Percentiles rank a stretch among this genome's conserved stretches.
Evolutionary conservation across 2,329 filamentous ascomycete species (phyloP).

Genomic region (Lecanicillium sp.): DNA sequence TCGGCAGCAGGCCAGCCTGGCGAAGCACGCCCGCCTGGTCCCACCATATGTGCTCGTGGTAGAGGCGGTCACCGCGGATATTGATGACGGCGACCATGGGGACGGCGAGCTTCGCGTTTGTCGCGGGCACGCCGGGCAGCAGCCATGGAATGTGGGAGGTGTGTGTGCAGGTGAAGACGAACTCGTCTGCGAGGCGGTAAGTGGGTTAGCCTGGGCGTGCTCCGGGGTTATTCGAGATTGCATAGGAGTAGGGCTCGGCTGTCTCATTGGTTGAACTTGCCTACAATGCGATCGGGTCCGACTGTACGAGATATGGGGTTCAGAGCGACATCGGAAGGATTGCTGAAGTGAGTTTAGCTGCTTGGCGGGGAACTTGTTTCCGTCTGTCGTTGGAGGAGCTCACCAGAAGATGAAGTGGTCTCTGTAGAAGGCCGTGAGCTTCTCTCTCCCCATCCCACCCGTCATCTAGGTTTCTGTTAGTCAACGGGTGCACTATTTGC

Average conservation of each 20-base stretch:
- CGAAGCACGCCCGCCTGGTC: slow-evolving; percentile 56
- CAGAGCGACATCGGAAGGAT: slow-evolving; percentile 58
- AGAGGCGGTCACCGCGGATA: slow-evolving; percentile 54
- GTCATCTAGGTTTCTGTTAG: slow-evolving; percentile 36
- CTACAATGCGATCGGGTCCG: slow-evolving; percentile 60
- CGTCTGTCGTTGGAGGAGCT: not conserved
- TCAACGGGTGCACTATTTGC: too few relatives aligned
- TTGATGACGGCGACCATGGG: slow-evolving; percentile 57
- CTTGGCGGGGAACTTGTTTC: not conserved
- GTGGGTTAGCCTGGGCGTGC: too few relatives aligned
- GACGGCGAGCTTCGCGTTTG: slow-evolving; percentile 44
- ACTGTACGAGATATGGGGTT: slow-evolving; percentile 64
- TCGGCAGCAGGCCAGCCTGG: slow-evolving; percentile 45
- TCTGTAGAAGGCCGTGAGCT: slow-evolving; percentile 62
- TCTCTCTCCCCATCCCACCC: slow-evolving; percentile 60
- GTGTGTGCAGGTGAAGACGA: slow-evolving; percentile 55
- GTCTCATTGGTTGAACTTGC: too few relatives aligned
- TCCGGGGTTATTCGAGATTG: too few relatives aligned
- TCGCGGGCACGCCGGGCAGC: slow-evolving; percentile 47
- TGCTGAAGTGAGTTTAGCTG: slow-evolving; percentile 33
- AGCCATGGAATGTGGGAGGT: slow-evolving; percentile 24
- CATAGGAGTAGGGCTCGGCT: too few relatives aligned
- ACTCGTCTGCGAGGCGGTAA: slow-evolving; percentile 58
- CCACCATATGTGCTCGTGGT: slow-evolving; percentile 62
- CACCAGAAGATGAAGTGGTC: slow-evolving; percentile 61